Evolutionary conservation across 164 flowering plant species (phyloP), one percentile per base, ranked within the genome.

Genomic region (Kalanchoe fedtschenkoi): DNA sequence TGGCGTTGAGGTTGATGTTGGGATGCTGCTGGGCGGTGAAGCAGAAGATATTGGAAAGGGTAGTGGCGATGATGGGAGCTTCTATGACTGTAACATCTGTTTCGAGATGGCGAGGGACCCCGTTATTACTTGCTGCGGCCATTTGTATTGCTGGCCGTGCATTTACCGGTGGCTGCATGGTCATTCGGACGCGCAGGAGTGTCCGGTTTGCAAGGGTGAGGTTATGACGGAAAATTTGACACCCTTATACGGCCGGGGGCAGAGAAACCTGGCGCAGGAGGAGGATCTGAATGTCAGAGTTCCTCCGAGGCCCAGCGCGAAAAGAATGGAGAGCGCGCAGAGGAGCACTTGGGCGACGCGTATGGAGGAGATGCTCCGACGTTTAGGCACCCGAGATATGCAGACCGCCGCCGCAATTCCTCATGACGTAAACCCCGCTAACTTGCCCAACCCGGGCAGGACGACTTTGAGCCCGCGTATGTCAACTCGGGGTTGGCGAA

Each of bases 191-290:
- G 79, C 83, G 1, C 79, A 78, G 60, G 89, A 85, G 62, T 87
- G 95, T 62, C 91, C 91, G 0, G 87, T 85, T 1, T 87, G 95
- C 65, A 87, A 85, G 62, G 91, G 89, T 26, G 88, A 86, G 66
- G 85, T 86, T 33, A 73, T 80, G 0, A 35, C 57, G 0, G 83
- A 78, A 63, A 83, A 65, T 65, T 72, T 83, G 34, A 83, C 82
- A 15, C 90, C 95, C 5, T 80, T 85, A 51, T 83, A 83, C 66
- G 95, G 91, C 16, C 82, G 87, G 59, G 88, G 90, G 24, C 69
- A 69, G 34, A 39, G n/a, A 34, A 58, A 24, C 17, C 72, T 54
- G 7, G 77, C 61, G 39, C 61, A 68, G 2, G 83, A 80, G 46
- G 77, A 72, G 43, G 87, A 81, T 68, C 21, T 70, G 19, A 68